Percentiles rank a stretch among this genome's conserved stretches.
Evolutionary conservation across 129 eudicot genomes (phyloP).

Genomic region (Apium graveolens): DNA sequence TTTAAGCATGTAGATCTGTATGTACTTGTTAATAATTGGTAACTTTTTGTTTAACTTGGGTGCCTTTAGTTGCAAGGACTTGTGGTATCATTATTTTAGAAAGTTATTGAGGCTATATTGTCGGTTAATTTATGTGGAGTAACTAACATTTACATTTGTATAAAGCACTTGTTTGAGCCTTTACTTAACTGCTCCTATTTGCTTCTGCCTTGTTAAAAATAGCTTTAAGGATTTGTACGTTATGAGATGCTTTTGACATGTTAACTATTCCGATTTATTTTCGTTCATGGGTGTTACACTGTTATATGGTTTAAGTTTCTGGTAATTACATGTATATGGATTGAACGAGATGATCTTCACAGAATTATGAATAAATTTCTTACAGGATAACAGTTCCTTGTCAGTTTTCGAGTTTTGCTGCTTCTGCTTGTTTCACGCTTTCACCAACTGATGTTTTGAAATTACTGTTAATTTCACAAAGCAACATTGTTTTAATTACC

Average conservation of each 20-base stretch:
- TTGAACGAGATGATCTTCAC: not conserved
- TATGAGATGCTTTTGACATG: not conserved
- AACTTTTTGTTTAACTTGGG: not conserved
- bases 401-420: not conserved
- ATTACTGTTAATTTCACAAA: not conserved
- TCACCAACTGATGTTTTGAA: not conserved
- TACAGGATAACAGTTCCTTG: not conserved
- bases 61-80: constrained; percentile 3
- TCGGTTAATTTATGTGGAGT: not conserved
- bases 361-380: not conserved
- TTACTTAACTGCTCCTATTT: not conserved
- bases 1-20: not conserved
- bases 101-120: not conserved
- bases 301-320: not conserved
- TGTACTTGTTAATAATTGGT: not conserved
- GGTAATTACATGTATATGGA: not conserved
- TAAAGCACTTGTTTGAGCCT: not conserved
- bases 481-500: not conserved
- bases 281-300: not conserved
- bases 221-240: not conserved
- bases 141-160: not conserved
- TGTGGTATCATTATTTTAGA: not conserved
- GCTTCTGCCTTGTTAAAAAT: not conserved
- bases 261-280: not conserved
- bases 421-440: not conserved